These are phyloP conservation scores for Calvatia gigantea DNA, from an alignment of 768 basidiomycete genomes.

Conservation along the genomic window DNA sequence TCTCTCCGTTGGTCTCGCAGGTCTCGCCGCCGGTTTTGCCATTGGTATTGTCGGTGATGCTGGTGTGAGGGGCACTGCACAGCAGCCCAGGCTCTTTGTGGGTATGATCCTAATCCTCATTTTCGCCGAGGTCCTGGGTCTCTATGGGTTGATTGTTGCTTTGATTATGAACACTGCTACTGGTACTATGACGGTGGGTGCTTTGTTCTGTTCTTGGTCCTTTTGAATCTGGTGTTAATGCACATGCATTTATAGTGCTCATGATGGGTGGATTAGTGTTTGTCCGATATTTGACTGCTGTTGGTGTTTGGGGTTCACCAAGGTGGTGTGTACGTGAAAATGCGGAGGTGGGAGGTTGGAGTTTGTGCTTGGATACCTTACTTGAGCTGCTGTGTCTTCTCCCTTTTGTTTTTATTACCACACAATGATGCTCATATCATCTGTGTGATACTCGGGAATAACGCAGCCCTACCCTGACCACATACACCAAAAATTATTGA, in stretches of 20 bases:
- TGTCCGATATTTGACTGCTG: background rate
- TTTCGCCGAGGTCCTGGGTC: constrained; percentile 91
- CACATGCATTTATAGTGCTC: constrained; percentile 8
- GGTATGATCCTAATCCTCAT: constrained; percentile 99
- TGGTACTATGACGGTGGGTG: constrained; percentile 30
- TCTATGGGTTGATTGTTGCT: constrained; percentile 93
- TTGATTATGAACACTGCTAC: constrained; percentile 91
- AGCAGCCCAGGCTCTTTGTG: constrained; percentile 91
- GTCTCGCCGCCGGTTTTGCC: constrained; percentile 96
- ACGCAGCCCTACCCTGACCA: no score
- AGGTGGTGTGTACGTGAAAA: background rate
- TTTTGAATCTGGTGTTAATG: background rate
- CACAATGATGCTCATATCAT: no score
- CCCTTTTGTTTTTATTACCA: constrained; percentile 4
- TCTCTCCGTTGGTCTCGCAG: constrained; percentile 87
- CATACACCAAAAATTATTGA: no score
- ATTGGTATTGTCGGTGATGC: constrained; percentile 99
- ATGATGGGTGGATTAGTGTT: background rate
- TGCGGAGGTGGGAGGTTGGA: background rate
- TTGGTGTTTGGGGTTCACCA: background rate
- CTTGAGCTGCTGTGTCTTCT: constrained; percentile 2
- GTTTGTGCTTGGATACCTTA: constrained; percentile 9
- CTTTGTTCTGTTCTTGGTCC: background rate
- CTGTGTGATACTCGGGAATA: no score
- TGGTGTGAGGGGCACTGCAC: constrained; percentile 96